A percentile compares a stretch with the other conserved stretches of the same genome.
phyloP scores from a whole-genome alignment of 345 rosid genomes.

The Luvunga scandens region DNA sequence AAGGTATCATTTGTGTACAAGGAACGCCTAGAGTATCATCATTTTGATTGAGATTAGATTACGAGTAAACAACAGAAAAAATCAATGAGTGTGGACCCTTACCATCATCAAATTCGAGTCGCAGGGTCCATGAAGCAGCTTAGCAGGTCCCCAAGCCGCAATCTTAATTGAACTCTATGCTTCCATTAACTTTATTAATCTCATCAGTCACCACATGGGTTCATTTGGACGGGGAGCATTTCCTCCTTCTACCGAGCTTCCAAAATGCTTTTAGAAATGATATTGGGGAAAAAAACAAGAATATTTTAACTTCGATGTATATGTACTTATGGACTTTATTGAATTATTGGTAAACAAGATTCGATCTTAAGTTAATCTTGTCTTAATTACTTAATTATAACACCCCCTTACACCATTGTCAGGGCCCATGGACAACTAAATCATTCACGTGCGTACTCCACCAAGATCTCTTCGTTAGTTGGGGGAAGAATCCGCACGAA shows the following conservation, averaged over 20 bases:
- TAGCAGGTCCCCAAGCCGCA: neutral
- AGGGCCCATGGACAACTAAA: conserved; percentile 1
- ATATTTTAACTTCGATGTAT: neutral
- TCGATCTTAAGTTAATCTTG: neutral
- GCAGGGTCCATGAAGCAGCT: neutral
- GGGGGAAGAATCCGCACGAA: no score
- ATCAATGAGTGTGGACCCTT: neutral
- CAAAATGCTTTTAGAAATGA: neutral
- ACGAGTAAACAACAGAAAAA: neutral
- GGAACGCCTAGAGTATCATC: neutral
- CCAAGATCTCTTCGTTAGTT: no score
- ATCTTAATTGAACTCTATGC: no score
- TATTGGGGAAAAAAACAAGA: neutral
- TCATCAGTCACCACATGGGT: neutral
- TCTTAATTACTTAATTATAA: no score
- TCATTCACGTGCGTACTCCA: conserved; percentile 1
- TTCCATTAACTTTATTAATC: no score
- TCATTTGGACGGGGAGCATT: neutral
- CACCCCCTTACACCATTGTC: neutral
- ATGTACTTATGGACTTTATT: no score
- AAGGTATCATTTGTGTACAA: neutral
- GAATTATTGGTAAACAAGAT: neutral
- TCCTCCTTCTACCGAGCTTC: neutral
- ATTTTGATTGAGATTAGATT: neutral
- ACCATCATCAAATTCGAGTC: neutral